Percentiles rank a stretch among this genome's conserved stretches.
phyloP scores from a whole-genome alignment of 352 stramenopile genomes.

The Globisporangium polare region DNA sequence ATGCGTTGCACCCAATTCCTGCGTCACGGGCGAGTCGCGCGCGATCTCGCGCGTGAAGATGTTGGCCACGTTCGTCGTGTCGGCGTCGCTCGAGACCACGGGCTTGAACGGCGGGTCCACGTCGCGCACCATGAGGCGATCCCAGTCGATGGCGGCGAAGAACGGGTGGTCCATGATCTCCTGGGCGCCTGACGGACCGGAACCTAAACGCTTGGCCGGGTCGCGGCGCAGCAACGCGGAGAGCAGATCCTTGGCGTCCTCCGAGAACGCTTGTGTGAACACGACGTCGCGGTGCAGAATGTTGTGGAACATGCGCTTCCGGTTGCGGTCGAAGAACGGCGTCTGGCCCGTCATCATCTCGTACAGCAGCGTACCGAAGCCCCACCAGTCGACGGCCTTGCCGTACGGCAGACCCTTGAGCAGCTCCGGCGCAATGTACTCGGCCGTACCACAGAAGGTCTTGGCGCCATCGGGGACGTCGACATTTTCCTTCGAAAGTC shows the following conservation, averaged over 20 bases:
- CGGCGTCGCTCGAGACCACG: slow-evolving; percentile 75
- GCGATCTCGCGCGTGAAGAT: slow-evolving; percentile 84
- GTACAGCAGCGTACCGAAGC: slow-evolving; percentile 91
- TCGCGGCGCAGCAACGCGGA: slow-evolving; percentile 76
- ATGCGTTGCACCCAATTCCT: slow-evolving; percentile 80
- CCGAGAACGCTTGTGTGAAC: slow-evolving; percentile 84
- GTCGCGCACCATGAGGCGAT: slow-evolving; percentile 75
- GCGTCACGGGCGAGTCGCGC: slow-evolving; percentile 85
- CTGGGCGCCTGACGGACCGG: slow-evolving; percentile 73
- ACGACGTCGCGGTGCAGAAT: slow-evolving; percentile 88
- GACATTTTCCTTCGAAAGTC: slow-evolving; percentile 91
- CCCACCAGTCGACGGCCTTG: slow-evolving; percentile 93
- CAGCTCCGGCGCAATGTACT: slow-evolving; percentile 92
- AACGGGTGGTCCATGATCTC: slow-evolving; percentile 90
- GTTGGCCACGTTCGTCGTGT: slow-evolving; percentile 86
- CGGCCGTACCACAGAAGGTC: slow-evolving; percentile 91
- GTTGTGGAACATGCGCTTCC: slow-evolving; percentile 94
- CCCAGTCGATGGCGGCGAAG: slow-evolving; percentile 85
- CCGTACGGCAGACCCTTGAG: slow-evolving; percentile 88
- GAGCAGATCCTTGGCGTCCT: slow-evolving; percentile 85
- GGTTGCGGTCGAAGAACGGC: slow-evolving; percentile 94
- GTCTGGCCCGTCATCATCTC: slow-evolving; percentile 94
- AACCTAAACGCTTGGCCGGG: slow-evolving; percentile 78
- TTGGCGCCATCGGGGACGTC: slow-evolving; percentile 84
- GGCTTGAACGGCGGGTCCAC: slow-evolving; percentile 87